These are phyloP conservation scores for Xanthoconium stramineum DNA, from an alignment of 768 basidiomycete species.

Conservation along the genomic window DNA sequence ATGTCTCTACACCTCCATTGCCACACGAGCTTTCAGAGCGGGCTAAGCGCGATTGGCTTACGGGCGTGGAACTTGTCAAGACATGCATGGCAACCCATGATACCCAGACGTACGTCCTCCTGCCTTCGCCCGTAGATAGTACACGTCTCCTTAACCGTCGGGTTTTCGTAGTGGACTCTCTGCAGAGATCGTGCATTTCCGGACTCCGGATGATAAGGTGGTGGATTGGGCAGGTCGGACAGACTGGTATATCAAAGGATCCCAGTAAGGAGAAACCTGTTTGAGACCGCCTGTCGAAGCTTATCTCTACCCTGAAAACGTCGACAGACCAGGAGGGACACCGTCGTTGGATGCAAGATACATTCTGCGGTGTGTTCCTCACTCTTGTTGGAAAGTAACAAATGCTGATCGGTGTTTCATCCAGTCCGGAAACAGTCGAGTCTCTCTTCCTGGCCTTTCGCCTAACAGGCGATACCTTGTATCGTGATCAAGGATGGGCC, in stretches of 20 bases:
- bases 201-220: conserved; percentile 56
- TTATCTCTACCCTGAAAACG: conserved; percentile 1
- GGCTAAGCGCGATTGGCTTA: conserved; percentile 77
- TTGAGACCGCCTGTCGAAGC: not conserved
- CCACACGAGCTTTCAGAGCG: conserved; percentile 55
- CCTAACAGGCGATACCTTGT: conserved; percentile 79
- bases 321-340: conserved; percentile 20
- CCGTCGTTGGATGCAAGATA: conserved; percentile 82
- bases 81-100: conserved; percentile 88
- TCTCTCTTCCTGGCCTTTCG: conserved; percentile 90
- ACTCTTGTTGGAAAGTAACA: not conserved
- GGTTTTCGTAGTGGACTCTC: conserved; percentile 61
- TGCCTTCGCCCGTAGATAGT: not conserved
- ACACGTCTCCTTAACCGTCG: not conserved
- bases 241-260: conserved; percentile 95
- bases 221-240: conserved; percentile 35
- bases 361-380: conserved; percentile 68
- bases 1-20: conserved; percentile 66
- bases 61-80: conserved; percentile 75
- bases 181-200: conserved; percentile 89
- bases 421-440: conserved; percentile 90
- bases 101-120: conserved; percentile 64
- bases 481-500: conserved; percentile 81
- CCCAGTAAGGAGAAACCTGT: conserved; percentile 39
- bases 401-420: not conserved